Conservation (phyloP, 306 rosid species). For the Inga laurina region DNA sequence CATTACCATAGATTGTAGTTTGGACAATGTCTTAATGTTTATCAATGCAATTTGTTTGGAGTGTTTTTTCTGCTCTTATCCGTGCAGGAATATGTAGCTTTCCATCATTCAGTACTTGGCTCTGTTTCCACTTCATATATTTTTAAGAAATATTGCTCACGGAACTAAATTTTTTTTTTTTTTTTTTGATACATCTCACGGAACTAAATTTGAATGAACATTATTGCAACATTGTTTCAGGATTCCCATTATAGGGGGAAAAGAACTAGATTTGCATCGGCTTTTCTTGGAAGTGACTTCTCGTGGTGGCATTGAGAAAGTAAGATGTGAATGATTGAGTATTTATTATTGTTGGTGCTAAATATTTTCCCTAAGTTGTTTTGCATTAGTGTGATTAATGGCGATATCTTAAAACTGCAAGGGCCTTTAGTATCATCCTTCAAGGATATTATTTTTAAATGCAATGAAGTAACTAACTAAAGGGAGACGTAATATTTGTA, state of each 20-base stretch:
- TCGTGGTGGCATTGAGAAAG: conserved; percentile 84
- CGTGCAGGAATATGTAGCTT: neutral
- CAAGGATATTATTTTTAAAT: neutral
- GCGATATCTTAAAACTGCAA: neutral
- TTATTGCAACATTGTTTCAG: conserved; percentile 37
- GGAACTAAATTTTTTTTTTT: neutral
- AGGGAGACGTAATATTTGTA: neutral
- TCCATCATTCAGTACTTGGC: neutral
- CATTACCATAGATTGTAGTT: neutral
- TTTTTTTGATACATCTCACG: too few relatives aligned
- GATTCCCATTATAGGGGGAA: conserved; percentile 86
- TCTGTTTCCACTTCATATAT: neutral
- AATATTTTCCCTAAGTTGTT: conserved; percentile 5
- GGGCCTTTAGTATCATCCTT: neutral
- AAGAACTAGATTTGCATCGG: conserved; percentile 73
- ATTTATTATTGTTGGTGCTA: neutral
- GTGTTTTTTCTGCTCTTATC: neutral
- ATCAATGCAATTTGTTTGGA: neutral
- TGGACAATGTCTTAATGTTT: neutral
- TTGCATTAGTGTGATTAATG: neutral
- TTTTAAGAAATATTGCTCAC: conserved; percentile 4
- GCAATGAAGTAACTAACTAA: neutral
- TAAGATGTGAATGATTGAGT: conserved; percentile 34
- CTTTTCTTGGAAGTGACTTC: conserved; percentile 80
- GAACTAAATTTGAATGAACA: neutral